These are phyloP conservation scores for Podospora pseudoanserina DNA, from an alignment of 495 filamentous ascomycete genomes.

Conservation along the genomic window DNA sequence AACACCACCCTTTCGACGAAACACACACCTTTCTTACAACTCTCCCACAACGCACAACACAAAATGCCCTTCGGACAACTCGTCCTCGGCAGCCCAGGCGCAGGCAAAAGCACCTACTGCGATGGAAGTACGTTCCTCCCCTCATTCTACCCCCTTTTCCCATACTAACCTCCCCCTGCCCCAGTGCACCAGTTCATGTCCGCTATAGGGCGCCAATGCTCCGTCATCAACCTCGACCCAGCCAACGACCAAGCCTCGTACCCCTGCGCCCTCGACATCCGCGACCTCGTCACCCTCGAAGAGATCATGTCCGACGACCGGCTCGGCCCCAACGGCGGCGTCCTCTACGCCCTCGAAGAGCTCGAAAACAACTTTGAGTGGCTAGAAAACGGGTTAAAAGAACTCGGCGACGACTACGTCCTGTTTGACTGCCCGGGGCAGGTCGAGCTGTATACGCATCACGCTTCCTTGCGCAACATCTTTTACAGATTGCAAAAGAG, in stretches of 20 bases:
- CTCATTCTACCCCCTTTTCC: background rate
- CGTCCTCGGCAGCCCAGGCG: slow-evolving; percentile 86
- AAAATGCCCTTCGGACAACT: slow-evolving; percentile 62
- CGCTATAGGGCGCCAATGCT: slow-evolving; percentile 90
- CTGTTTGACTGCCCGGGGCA: slow-evolving; percentile 96
- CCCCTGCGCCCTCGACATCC: slow-evolving; percentile 84
- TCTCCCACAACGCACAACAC: background rate
- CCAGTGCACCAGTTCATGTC: slow-evolving; percentile 91
- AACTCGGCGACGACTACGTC: slow-evolving; percentile 83
- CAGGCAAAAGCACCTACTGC: slow-evolving; percentile 96
- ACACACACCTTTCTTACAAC: background rate
- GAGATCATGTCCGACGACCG: slow-evolving; percentile 93
- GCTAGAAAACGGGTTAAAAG: slow-evolving; percentile 73
- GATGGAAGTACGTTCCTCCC: slow-evolving; percentile 65
- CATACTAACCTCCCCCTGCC: too few relatives aligned
- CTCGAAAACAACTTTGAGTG: slow-evolving; percentile 89
- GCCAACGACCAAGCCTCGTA: slow-evolving; percentile 85
- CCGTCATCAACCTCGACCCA: slow-evolving; percentile 92
- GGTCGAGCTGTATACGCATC: slow-evolving; percentile 94
- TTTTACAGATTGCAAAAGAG: slow-evolving; percentile 81
- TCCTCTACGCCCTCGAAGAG: slow-evolving; percentile 92
- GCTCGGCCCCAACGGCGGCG: slow-evolving; percentile 86
- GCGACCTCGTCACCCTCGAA: slow-evolving; percentile 80
- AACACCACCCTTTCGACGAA: background rate
- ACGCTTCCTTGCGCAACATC: slow-evolving; percentile 82